Evolutionary conservation across 371 early-diverging fungal genomes (phyloP).

Genomic region (Syncephalastrum monosporum): DNA sequence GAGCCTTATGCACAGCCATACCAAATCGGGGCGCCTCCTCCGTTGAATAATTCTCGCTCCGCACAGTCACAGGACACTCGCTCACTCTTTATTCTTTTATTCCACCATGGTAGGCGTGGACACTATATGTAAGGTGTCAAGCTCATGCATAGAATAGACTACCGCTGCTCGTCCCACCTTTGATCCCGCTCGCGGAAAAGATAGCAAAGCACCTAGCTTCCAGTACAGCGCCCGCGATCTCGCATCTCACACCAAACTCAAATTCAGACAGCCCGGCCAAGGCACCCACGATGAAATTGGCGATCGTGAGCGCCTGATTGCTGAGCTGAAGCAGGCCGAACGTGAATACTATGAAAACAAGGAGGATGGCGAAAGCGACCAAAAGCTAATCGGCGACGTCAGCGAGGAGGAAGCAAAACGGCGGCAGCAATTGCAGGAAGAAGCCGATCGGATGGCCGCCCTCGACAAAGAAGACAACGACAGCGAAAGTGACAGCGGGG

Average conservation of each 20-base stretch:
- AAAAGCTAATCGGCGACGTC: slow-evolving; percentile 12
- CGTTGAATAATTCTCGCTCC: too few species aligned
- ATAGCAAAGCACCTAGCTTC: slow-evolving; percentile 72
- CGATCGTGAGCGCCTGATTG: slow-evolving; percentile 61
- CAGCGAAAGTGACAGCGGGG: slow-evolving; percentile 52
- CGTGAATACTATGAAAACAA: slow-evolving; percentile 58
- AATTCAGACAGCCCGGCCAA: slow-evolving; percentile 83
- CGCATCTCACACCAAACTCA: slow-evolving; percentile 86
- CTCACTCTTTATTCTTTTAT: too few species aligned
- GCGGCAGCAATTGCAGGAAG: slow-evolving; percentile 32
- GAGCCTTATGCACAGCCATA: too few species aligned
- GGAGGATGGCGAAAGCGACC: slow-evolving; percentile 13
- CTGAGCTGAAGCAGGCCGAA: slow-evolving; percentile 70
- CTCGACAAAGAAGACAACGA: slow-evolving; percentile 70
- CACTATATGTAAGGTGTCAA: too few species aligned
- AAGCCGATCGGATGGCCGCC: slow-evolving; percentile 44
- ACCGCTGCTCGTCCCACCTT: slow-evolving; percentile 82
- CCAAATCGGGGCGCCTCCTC: too few species aligned
- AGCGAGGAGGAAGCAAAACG: slow-evolving; percentile 33
- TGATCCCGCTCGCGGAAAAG: slow-evolving; percentile 81
- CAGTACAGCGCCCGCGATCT: slow-evolving; percentile 79
- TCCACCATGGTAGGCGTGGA: too few species aligned
- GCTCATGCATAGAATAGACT: slow-evolving; percentile 35
- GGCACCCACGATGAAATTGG: slow-evolving; percentile 69
- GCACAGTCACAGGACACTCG: too few species aligned